phyloP scores from a whole-genome alignment of 2,329 filamentous ascomycete species.

The Curvularia sp. region DNA sequence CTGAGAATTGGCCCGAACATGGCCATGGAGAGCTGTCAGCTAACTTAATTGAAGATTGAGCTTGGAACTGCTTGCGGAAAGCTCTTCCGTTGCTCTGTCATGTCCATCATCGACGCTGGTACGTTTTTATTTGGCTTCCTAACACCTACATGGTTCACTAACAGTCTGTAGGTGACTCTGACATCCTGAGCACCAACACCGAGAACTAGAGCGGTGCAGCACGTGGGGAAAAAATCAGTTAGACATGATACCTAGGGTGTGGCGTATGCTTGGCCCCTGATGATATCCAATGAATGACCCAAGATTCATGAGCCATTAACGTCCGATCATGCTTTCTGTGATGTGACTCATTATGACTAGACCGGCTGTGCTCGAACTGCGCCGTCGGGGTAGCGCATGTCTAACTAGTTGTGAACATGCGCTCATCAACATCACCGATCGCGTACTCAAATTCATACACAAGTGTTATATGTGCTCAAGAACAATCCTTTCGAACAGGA shows the following conservation, averaged over 20 bases:
- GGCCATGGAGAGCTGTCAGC: slow-evolving; percentile 87
- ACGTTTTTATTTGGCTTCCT: slow-evolving; percentile 21
- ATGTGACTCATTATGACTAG: slow-evolving; percentile 12
- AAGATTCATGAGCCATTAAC: slow-evolving; percentile 32
- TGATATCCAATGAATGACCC: slow-evolving; percentile 41
- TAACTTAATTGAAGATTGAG: slow-evolving; percentile 82
- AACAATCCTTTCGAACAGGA: neutral
- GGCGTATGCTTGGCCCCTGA: slow-evolving; percentile 29
- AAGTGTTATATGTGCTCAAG: neutral
- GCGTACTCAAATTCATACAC: too few species aligned
- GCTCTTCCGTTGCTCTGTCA: slow-evolving; percentile 97
- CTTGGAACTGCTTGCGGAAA: slow-evolving; percentile 98
- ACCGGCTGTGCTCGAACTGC: neutral
- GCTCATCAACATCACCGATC: too few species aligned
- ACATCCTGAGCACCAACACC: slow-evolving; percentile 83
- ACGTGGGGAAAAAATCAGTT: slow-evolving; percentile 19
- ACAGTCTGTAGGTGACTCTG: slow-evolving; percentile 68
- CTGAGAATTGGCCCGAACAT: slow-evolving; percentile 85
- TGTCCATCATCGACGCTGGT: slow-evolving; percentile 95
- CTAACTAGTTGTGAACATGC: neutral
- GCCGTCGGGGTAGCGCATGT: neutral
- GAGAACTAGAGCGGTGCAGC: slow-evolving; percentile 45
- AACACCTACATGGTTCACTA: slow-evolving; percentile 13
- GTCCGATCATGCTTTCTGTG: slow-evolving; percentile 14
- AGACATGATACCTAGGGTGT: slow-evolving; percentile 37